Percentiles rank a stretch among this genome's conserved stretches.
Conservation (phyloP, 495 filamentous ascomycete genomes). For the Neurospora sp. region DNA sequence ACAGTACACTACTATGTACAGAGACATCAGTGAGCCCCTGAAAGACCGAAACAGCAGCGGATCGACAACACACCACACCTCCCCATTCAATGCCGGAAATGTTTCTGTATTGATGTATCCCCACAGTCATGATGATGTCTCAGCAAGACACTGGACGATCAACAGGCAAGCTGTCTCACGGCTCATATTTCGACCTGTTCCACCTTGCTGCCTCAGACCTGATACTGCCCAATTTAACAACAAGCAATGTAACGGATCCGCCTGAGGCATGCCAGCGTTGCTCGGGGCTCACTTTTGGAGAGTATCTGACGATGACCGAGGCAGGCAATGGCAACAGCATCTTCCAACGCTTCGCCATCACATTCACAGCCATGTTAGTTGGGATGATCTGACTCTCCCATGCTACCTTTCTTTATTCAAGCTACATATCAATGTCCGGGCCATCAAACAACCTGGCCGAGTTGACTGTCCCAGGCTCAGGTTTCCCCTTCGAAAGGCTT, state of each 20-base stretch:
- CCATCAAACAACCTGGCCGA: background rate
- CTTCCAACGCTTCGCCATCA: background rate
- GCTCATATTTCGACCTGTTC: background rate
- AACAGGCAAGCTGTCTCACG: background rate
- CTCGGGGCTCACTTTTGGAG: background rate
- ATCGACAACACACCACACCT: background rate
- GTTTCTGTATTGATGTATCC: background rate
- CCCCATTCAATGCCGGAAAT: background rate
- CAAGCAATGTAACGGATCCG: background rate
- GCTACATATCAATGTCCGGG: background rate
- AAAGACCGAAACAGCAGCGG: background rate
- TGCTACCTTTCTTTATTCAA: background rate
- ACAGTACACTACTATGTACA: background rate
- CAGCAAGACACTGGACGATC: background rate
- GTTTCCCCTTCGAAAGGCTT: background rate
- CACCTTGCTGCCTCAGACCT: background rate
- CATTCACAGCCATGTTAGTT: background rate
- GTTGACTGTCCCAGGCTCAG: background rate
- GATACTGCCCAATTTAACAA: background rate
- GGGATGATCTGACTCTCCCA: background rate
- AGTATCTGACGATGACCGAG: background rate
- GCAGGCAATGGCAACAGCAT: background rate
- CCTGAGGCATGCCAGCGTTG: background rate
- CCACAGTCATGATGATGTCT: background rate
- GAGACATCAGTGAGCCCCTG: background rate